Base-by-base conservation (phyloP, 495 filamentous ascomycete species). In the Podospora pseudoanserina region DNA sequence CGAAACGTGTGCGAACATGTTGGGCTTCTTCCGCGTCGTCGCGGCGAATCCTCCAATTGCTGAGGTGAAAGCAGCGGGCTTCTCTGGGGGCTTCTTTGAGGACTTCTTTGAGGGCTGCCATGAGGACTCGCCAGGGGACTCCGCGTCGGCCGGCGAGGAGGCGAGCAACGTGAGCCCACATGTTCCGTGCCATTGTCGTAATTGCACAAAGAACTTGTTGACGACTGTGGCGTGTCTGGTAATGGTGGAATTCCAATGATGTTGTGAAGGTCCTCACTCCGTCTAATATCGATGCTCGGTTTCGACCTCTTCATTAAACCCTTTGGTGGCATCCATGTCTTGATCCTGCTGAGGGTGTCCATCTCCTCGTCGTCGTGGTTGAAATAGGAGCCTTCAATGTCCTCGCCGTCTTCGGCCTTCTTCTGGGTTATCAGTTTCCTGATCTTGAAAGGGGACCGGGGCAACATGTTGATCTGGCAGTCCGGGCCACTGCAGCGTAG, bases 201-300 rank as follows among this genome's bases (percentile, higher is more conserved):
- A 60, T 76, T 83, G 76, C 75, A 79, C 71, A 84, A 80, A 74
- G 83, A 86, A 65, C 79, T 81, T 23, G 75, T 74, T 20, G 81
- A 85, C 20, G 83, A 82, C 66, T 79, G 76, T 20, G 81, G 80
- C 19, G 79, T 82, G 55, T 81, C 79, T 57, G 81, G 80, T 16
- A 82, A 66, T 15, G 81, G 78, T 55, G 82, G 82, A 63, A 83
- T 68, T 55, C 74, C 66, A 23, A 75, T 68, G 30, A 79, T 78
- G 30, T 74, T 73, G 69, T 82, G 79, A 60, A 82, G 74, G 62
- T 78, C 79, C 64, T 80, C 80, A 68, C 79, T 75, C 67, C 75
- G 74, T 32, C 74, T 65, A 60, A 79, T 75, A 30, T 79, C 77
- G 68, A 84, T 77, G 64, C 75, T 74, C 49, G 78, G 79, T 56